Evolutionary conservation across 805 yeast genomes (phyloP).

Genomic region (Candida easanensis): DNA sequence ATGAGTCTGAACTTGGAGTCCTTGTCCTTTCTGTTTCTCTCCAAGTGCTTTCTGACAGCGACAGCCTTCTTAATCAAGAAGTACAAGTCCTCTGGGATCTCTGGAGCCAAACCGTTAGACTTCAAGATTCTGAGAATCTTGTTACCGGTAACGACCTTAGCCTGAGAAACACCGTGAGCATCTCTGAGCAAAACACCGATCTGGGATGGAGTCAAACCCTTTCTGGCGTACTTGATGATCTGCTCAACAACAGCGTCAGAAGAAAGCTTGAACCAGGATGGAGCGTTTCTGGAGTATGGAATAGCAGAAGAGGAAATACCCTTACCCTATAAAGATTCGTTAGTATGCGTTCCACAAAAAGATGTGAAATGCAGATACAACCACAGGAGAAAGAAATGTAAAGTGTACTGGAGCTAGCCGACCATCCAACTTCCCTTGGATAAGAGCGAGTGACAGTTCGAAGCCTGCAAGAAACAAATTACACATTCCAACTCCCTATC

Average conservation of each 20-base stretch:
- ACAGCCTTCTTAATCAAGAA: slow-evolving; percentile 99
- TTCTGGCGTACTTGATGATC: slow-evolving; percentile 98
- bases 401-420: background rate
- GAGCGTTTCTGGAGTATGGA: slow-evolving; percentile 98
- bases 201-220: slow-evolving; percentile 99
- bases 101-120: slow-evolving; percentile 99
- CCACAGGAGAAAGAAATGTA: slow-evolving; percentile 2
- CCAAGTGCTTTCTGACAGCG: slow-evolving; percentile 99
- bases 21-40: slow-evolving; percentile 99
- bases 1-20: slow-evolving; percentile 99
- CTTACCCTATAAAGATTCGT: slow-evolving; percentile 72
- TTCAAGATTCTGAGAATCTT: slow-evolving; percentile 98
- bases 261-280: slow-evolving; percentile 98
- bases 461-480: slow-evolving; percentile 2
- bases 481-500: background rate
- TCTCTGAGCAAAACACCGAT: slow-evolving; percentile 99
- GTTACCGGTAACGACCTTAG: slow-evolving; percentile 98
- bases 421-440: background rate
- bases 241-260: slow-evolving; percentile 96
- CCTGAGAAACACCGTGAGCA: slow-evolving; percentile 99
- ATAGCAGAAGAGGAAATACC: slow-evolving; percentile 99
- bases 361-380: slow-evolving; percentile 7
- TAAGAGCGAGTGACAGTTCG: background rate
- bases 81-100: slow-evolving; percentile 99
- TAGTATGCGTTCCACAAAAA: slow-evolving; percentile 33